Evolutionary conservation across 805 yeast species (phyloP).

Genomic region (Scheffersomyces spartinae): DNA sequence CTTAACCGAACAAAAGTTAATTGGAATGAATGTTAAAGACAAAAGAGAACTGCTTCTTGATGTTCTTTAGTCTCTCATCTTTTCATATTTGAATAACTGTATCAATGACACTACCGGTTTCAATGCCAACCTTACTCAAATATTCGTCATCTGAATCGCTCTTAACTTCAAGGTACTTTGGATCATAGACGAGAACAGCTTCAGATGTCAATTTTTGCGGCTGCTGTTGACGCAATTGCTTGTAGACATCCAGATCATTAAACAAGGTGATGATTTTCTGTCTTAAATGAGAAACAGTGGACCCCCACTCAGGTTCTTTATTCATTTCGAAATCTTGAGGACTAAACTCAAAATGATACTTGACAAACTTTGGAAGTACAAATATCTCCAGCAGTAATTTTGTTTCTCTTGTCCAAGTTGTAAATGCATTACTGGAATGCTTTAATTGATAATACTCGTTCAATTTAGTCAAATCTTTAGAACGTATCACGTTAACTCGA

Average conservation of each 20-base stretch:
- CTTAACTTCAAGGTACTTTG: too few species aligned
- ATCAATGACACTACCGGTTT: slow-evolving; percentile 32
- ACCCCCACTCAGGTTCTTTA: slow-evolving; percentile 55
- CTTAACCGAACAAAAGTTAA: slow-evolving; percentile 47
- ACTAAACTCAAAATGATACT: slow-evolving; percentile 65
- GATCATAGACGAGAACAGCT: too few species aligned
- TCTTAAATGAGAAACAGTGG: slow-evolving; percentile 53
- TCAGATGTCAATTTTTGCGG: too few species aligned
- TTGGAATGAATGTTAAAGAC: slow-evolving; percentile 10
- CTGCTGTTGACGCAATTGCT: too few species aligned
- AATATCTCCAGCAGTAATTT: slow-evolving; percentile 8
- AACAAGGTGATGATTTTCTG: slow-evolving; percentile 44
- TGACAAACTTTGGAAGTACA: slow-evolving; percentile 25
- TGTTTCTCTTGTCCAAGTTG: slow-evolving; percentile 14
- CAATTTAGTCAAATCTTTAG: slow-evolving; percentile 9
- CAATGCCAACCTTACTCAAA: slow-evolving; percentile 25
- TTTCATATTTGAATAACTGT: slow-evolving; percentile 9
- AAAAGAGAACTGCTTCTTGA: neutral
- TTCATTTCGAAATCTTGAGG: slow-evolving; percentile 65
- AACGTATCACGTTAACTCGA: slow-evolving; percentile 30
- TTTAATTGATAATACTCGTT: slow-evolving; percentile 18
- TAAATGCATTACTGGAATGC: slow-evolving; percentile 13
- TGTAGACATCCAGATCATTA: too few species aligned
- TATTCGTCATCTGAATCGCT: slow-evolving; percentile 13
- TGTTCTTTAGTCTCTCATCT: neutral